These are phyloP conservation scores for Plectosphaerella plurivora DNA, from an alignment of 2,329 filamentous ascomycete species.

Conservation along the genomic window DNA sequence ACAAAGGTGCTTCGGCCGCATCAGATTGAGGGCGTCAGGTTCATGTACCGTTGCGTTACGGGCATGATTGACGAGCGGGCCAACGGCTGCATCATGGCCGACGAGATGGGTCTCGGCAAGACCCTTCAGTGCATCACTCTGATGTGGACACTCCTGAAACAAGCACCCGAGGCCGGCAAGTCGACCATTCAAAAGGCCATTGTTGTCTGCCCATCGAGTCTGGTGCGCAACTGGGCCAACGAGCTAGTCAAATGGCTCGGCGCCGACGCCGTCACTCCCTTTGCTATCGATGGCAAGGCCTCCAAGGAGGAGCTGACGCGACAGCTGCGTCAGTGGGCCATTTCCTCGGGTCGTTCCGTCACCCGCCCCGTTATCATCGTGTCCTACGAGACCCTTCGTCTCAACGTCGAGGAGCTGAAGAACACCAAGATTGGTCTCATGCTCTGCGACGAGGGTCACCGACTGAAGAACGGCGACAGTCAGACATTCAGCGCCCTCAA, in stretches of 20 bases:
- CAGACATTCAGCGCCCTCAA: constrained; percentile 93
- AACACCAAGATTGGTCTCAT: constrained; percentile 87
- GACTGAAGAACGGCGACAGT: constrained; percentile 93
- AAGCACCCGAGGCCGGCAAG: constrained; percentile 93
- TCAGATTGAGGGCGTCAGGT: constrained; percentile 97
- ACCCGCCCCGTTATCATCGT: constrained; percentile 94
- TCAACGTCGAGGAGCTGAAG: constrained; percentile 87
- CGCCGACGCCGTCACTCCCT: constrained; percentile 82
- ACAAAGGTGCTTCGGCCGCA: constrained; percentile 90
- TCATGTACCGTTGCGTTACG: constrained; percentile 91
- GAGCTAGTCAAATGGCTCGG: constrained; percentile 96
- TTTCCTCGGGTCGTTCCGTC: constrained; percentile 81
- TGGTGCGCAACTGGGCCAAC: constrained; percentile 98
- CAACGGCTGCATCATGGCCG: constrained; percentile 98
- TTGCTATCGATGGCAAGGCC: constrained; percentile 94
- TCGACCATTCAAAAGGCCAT: constrained; percentile 93
- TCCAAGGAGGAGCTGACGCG: constrained; percentile 88
- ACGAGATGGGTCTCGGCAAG: constrained; percentile 98
- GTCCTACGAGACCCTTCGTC: constrained; percentile 90
- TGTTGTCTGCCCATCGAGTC: constrained; percentile 91
- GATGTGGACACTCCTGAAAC: constrained; percentile 94
- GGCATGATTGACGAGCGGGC: constrained; percentile 93
- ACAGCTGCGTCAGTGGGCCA: constrained; percentile 92
- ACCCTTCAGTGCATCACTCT: constrained; percentile 95
- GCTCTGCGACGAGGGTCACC: constrained; percentile 94